These are phyloP conservation scores for Hericium rajendrae DNA, from an alignment of 768 basidiomycete species.

Conservation along the genomic window DNA sequence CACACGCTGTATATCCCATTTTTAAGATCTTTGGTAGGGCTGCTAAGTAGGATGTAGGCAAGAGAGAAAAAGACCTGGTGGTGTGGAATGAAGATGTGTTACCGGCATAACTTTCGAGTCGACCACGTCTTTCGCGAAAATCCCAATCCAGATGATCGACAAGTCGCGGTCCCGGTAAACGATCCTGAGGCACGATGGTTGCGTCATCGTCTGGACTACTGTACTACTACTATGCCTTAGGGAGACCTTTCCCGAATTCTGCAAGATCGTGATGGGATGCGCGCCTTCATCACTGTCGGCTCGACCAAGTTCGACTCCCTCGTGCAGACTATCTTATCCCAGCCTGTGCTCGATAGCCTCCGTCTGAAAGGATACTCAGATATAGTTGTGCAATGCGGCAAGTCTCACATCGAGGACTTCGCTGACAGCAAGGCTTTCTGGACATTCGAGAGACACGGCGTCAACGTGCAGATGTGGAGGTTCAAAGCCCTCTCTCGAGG, in stretches of 20 bases:
- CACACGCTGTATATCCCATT: constrained; percentile 88
- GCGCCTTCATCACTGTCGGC: constrained; percentile 77
- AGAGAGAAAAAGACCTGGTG: not conserved
- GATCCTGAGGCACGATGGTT: no score
- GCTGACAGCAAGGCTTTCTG: constrained; percentile 12
- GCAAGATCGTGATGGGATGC: constrained; percentile 13
- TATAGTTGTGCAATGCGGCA: constrained; percentile 73
- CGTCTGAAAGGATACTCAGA: constrained; percentile 42
- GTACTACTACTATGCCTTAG: no score
- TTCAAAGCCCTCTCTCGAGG: constrained; percentile 70
- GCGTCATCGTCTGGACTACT: no score
- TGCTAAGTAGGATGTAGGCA: constrained; percentile 1
- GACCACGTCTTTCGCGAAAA: not conserved
- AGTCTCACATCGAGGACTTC: constrained; percentile 39
- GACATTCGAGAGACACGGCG: constrained; percentile 23
- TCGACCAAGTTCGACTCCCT: constrained; percentile 81
- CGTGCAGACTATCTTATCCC: constrained; percentile 48
- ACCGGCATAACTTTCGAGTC: not conserved
- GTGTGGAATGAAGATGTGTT: not conserved
- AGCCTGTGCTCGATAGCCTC: constrained; percentile 48
- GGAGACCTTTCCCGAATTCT: no score
- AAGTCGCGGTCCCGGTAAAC: not conserved
- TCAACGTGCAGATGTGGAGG: constrained; percentile 56
- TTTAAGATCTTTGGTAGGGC: constrained; percentile 1
- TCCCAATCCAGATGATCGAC: not conserved